Percentiles rank a stretch among this genome's conserved stretches.
phyloP scores from a whole-genome alignment of 2,329 filamentous ascomycete genomes.

The Colletotrichum siamense region DNA sequence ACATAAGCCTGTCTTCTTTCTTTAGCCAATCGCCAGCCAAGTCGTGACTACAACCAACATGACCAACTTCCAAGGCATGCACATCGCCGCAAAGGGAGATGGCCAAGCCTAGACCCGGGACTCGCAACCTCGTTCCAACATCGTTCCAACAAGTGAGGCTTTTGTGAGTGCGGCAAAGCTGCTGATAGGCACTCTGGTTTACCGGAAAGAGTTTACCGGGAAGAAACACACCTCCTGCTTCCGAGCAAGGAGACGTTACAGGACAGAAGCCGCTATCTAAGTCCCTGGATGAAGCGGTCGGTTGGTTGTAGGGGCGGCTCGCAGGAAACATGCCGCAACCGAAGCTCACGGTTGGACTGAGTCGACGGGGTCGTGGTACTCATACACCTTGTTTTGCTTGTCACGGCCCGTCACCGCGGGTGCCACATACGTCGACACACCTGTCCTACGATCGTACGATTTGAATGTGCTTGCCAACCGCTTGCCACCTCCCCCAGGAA shows the following conservation, averaged over 20 bases:
- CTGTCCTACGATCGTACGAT: constrained; percentile 57
- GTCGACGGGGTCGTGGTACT: constrained; percentile 60
- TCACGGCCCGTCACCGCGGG: constrained; percentile 54
- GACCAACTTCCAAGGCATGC: not conserved
- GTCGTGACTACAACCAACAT: not conserved
- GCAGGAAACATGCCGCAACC: not conserved
- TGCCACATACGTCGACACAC: constrained; percentile 60
- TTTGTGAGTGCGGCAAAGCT: not conserved
- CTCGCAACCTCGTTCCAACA: not conserved
- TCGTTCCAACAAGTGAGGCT: not conserved
- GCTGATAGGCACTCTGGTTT: not conserved
- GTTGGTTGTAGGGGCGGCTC: not conserved
- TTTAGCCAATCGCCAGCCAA: not conserved
- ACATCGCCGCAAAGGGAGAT: not conserved
- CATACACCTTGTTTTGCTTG: constrained; percentile 55
- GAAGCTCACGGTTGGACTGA: not conserved
- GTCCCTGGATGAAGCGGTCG: not conserved
- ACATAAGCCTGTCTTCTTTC: not conserved
- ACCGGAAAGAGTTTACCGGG: not conserved
- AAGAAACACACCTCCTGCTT: not conserved
- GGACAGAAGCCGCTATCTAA: not conserved
- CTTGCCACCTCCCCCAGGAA: constrained; percentile 69
- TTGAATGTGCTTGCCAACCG: constrained; percentile 59
- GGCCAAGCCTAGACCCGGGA: not conserved
- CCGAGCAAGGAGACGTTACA: not conserved